A percentile compares a stretch with the other conserved stretches of the same genome.
phyloP scores from a whole-genome alignment of 2,329 filamentous ascomycete genomes.

The Colletotrichum trifolii region DNA sequence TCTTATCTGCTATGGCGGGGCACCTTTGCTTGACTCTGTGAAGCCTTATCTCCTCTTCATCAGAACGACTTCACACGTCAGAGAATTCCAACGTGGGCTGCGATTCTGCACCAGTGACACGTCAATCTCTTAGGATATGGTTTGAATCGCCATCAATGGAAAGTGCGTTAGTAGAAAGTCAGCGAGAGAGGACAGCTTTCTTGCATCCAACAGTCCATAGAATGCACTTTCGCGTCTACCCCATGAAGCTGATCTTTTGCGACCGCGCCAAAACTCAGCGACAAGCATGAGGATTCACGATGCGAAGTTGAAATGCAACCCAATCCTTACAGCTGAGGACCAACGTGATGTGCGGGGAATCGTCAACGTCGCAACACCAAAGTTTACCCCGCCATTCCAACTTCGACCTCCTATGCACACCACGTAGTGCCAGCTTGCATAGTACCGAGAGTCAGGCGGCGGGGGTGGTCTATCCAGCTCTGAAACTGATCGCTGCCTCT shows the following conservation, averaged over 20 bases:
- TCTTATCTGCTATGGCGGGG: slow-evolving; percentile 10
- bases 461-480: background rate
- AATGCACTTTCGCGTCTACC: too few relatives aligned
- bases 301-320: background rate
- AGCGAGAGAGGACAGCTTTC: too few relatives aligned
- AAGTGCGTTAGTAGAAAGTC: too few relatives aligned
- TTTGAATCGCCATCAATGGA: too few relatives aligned
- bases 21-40: background rate
- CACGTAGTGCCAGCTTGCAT: background rate
- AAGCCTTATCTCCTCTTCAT: too few relatives aligned
- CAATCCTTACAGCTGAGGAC: background rate
- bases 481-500: background rate
- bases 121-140: too few relatives aligned
- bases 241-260: too few relatives aligned
- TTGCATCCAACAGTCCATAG: too few relatives aligned
- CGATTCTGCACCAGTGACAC: too few relatives aligned
- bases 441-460: background rate
- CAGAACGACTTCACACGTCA: too few relatives aligned
- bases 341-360: slow-evolving; percentile 31
- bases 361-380: background rate
- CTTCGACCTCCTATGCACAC: too few relatives aligned
- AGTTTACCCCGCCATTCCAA: background rate
- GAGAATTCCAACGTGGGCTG: too few relatives aligned
- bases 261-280: background rate
- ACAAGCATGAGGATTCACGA: background rate